phyloP scores from a whole-genome alignment of 129 eudicot species.

The Chrysanthemum seticuspe region DNA sequence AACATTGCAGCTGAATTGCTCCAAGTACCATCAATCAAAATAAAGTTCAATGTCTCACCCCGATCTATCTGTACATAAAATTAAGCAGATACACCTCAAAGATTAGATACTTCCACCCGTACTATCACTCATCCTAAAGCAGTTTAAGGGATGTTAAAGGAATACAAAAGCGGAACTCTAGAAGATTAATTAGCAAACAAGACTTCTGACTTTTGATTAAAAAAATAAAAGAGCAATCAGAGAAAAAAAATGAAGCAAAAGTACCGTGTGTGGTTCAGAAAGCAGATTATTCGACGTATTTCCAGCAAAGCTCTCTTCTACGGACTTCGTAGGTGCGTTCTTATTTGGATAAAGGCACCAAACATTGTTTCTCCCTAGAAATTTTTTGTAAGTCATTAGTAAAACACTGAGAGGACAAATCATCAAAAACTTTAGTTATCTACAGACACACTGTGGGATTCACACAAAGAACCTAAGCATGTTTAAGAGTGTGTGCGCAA shows the following conservation, averaged over 20 bases:
- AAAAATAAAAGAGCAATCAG: background rate
- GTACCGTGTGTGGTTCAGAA: conserved; percentile 39
- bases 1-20: conserved; percentile 97
- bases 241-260: background rate
- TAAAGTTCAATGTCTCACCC: conserved; percentile 54
- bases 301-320: conserved; percentile 52
- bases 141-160: no score
- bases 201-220: background rate
- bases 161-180: no score
- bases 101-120: no score
- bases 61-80: conserved; percentile 42
- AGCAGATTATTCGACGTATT: conserved; percentile 28
- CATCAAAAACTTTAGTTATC: no score
- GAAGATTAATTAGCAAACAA: no score
- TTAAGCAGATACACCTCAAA: conserved; percentile 1
- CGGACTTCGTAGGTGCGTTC: conserved; percentile 58
- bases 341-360: conserved; percentile 95
- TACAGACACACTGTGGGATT: background rate
- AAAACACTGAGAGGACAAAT: no score
- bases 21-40: conserved; percentile 96
- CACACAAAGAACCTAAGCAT: background rate
- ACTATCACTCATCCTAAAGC: no score
- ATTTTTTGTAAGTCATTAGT: background rate
- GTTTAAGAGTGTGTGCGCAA: no score
- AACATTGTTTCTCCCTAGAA: conserved; percentile 74